Base-by-base conservation (phyloP, 805 yeast species). In the Komagataella phaffii region DNA sequence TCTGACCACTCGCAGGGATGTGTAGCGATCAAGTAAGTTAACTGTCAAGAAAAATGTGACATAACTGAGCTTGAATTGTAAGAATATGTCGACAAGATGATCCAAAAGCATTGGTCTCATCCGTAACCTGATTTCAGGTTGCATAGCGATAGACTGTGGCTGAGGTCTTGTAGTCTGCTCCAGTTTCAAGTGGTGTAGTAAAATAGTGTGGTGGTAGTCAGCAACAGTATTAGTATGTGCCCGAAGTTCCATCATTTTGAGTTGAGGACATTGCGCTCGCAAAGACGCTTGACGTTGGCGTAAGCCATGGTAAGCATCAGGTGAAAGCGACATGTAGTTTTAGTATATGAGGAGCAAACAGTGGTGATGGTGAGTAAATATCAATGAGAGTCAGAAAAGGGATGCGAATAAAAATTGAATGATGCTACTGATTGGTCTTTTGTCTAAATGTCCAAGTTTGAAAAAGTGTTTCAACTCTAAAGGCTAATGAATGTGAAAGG, bases 21-120 rank as follows among this genome's bases (percentile, higher is more conserved):
- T 63, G 58, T 70, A 73, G 24, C 67, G 61, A 57, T 73, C 77
- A 48, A 72, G 60, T 7, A 70, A 51, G 36, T 64, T 62, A 24
- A 70, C 68, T 1, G 73, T 68, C 2, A 64, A 56, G 52, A 68
- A 65, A 53, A 71, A 70, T 12, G 71, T 67, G 17, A 67, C 61
- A 43, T 58, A 58, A 7, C 64, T 54, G 64, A 69, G 64, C 24
- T 57, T 54, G 17, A 64, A 55, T 51, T 59, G 59, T 47, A 55
- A 60, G 24, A 56, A 58, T 18, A 64, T 65, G 51, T 66, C 69
- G 46, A 62, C 58, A 14, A 68, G 46, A 10, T 66, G 62, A 48
- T 64, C 65, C 24, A 68, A 52, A 17, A 66, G 53, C 44, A 54
- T n/a, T 52, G 55, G 47, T 49, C 57, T 54, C 68, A 57, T 48